Base-by-base conservation (phyloP, 345 rosid species). In the Heritiera littoralis region DNA sequence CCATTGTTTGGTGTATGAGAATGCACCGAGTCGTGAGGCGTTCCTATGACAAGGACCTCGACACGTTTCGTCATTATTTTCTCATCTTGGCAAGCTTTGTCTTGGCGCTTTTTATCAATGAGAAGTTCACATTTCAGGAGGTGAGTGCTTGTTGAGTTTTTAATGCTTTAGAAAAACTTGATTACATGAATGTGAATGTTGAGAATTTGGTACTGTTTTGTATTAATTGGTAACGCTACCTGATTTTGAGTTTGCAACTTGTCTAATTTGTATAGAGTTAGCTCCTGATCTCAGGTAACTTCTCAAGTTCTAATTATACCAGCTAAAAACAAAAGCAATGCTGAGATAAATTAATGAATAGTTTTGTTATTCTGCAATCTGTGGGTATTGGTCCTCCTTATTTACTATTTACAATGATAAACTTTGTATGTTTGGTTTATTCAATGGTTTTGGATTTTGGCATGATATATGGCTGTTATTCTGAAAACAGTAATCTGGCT, bases 1-100 rank as follows among this genome's bases (percentile, higher is more conserved):
- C 99, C 4, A 92, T 95, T 59, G 94, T 95, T 64, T 93, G 96
- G 94, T 93, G 93, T 83, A 93, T 95, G 93, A 90, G 97, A 84
- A 64, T 82, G 84, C 92, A 95, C 79, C 88, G 84, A 14, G 69
- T 86, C 35, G 98, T 95, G 78, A 80, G 82, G 71, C 93, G 88
- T 9, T 85, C 98, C 23, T 93, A 95, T 69, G 96, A 93, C 78
- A 90, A 85, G 83, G 90, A 91, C 43, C 94, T 91, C 1, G 99
- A 95, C 80, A 95, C 98, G 1, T 95, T 93, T 84, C 99, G 93
- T 45, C 97, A 95, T 83, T 82, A 86, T 54, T 84, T 87, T 72
- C 88, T 95, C 52, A 71, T 88, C 45, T 82, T 80, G 48, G 97
- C 84, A 0, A 64, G 96, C 82, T 88, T 93, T 5, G 85, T 80